Percentiles rank a stretch among this genome's conserved stretches.
These are phyloP conservation scores for Claviceps fusiformis DNA, from an alignment of 2,329 filamentous ascomycete species.

Conservation along the genomic window DNA sequence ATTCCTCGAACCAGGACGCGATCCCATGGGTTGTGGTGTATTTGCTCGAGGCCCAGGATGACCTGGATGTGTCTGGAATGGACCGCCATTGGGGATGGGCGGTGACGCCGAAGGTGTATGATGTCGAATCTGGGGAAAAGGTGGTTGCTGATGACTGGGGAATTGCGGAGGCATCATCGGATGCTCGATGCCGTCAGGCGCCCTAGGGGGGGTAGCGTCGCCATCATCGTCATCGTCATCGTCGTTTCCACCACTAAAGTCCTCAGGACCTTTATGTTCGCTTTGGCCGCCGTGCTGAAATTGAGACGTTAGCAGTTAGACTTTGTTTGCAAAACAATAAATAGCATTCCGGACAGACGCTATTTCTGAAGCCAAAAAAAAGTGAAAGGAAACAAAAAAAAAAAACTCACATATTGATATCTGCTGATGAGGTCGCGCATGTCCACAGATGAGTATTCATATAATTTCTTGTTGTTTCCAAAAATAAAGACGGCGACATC, in stretches of 20 bases:
- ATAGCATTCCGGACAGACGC: no score
- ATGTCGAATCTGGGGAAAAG: slow-evolving; percentile 73
- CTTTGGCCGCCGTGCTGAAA: slow-evolving; percentile 76
- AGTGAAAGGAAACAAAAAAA: background rate
- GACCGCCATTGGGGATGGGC: slow-evolving; percentile 66
- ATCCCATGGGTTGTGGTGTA: slow-evolving; percentile 69
- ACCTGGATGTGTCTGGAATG: slow-evolving; percentile 42
- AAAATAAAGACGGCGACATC: slow-evolving; percentile 99
- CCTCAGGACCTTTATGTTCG: slow-evolving; percentile 88
- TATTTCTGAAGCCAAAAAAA: background rate
- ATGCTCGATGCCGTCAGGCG: slow-evolving; percentile 41
- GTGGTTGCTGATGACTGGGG: slow-evolving; percentile 41
- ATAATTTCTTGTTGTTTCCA: slow-evolving; percentile 96
- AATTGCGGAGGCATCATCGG: slow-evolving; percentile 59
- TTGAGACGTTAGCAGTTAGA: background rate
- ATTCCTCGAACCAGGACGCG: slow-evolving; percentile 59
- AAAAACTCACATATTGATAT: no score
- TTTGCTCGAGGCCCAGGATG: slow-evolving; percentile 47
- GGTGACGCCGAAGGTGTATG: slow-evolving; percentile 77
- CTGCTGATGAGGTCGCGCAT: slow-evolving; percentile 81
- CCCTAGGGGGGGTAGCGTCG: slow-evolving; percentile 56
- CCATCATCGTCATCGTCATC: slow-evolving; percentile 69
- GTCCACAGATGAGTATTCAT: slow-evolving; percentile 90
- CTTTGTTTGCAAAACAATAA: background rate
- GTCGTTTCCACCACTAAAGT: slow-evolving; percentile 79